These are phyloP conservation scores for Talaromyces liani DNA, from an alignment of 495 filamentous ascomycete genomes.

Conservation along the genomic window DNA sequence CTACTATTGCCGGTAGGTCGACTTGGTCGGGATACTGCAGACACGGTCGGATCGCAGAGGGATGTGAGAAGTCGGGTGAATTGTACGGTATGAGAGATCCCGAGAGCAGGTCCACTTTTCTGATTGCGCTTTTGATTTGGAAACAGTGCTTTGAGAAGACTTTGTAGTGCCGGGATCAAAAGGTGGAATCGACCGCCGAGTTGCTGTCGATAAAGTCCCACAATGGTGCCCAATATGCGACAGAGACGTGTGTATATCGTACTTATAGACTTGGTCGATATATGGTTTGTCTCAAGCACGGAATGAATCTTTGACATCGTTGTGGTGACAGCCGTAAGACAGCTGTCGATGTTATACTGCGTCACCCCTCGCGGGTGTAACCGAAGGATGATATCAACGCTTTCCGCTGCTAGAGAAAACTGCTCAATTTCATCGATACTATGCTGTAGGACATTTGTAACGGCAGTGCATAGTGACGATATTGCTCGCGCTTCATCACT, in stretches of 20 bases:
- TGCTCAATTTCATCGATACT: slow-evolving; percentile 37
- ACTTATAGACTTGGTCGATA: slow-evolving; percentile 2
- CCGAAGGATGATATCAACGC: slow-evolving; percentile 50
- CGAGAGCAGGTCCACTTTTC: slow-evolving; percentile 13
- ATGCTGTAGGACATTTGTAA: slow-evolving; percentile 22
- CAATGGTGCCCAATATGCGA: slow-evolving; percentile 45
- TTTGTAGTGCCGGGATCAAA: slow-evolving; percentile 53
- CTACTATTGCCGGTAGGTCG: slow-evolving; percentile 15
- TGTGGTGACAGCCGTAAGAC: slow-evolving; percentile 49
- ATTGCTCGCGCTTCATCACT: slow-evolving; percentile 26
- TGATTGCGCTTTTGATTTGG: slow-evolving; percentile 35
- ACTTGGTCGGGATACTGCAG: slow-evolving; percentile 50
- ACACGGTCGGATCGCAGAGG: slow-evolving; percentile 72
- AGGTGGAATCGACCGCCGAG: slow-evolving; percentile 65
- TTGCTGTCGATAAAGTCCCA: slow-evolving; percentile 56
- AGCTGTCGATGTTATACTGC: slow-evolving; percentile 64
- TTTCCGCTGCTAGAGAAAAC: slow-evolving; percentile 51
- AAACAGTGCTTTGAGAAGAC: slow-evolving; percentile 58
- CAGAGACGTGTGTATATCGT: slow-evolving; percentile 46
- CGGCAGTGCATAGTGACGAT: slow-evolving; percentile 26
- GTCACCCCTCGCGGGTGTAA: slow-evolving; percentile 45
- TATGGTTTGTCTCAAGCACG: not conserved
- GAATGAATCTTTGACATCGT: slow-evolving; percentile 34
- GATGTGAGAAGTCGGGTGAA: slow-evolving; percentile 68
- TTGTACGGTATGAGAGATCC: slow-evolving; percentile 50